Evolutionary conservation across 176 grass and related monocot species (phyloP), one percentile per base, ranked within the genome.

Genomic region (Tillandsia fasciculata): DNA sequence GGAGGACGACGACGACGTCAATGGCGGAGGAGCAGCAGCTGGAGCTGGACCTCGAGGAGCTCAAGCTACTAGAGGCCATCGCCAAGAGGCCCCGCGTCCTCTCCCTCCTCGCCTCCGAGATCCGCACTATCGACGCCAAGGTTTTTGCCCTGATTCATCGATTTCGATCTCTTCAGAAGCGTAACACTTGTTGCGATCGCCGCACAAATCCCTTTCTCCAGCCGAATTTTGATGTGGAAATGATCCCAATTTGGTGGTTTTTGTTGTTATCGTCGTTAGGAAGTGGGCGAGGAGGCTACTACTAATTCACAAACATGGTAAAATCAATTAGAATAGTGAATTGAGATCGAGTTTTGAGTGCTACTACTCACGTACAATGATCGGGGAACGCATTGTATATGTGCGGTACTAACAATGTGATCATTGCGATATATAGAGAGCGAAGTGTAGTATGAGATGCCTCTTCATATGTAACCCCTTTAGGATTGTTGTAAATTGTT

Each of bases 21-120:
- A 77, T 85, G 84, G 86, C 86, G 67, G 81, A 83, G 0, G 89
- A 79, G 49, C 77, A 72, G 59, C 76, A 90, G 53, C 64, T 96
- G 80, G 74, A 77, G 13, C 48, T 79, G 76, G 93, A 96, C 65
- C 71, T 90, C 48, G 86, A 96, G 23, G 93, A 96, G 63, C 79
- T 96, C 51, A 80, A 49, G 83, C 81, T 74, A n/a, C 77, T 96
- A 52, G 79, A 89, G 76, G 52, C 76, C 53, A 61, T 90, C 77
- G 83, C 93, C 73, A 92, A 79, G 76, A 68, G 84, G 29, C 89
- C 93, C 10, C 86, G 79, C 51, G 77, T 92, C 65, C 68, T 87
- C 76, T 83, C 79, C 51, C 74, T 90, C 69, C 83, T 92, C 65
- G 50, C 83, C 52, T 71, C 75, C 75, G 93, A 97, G 74, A 87